Conservation (phyloP, 192 early-diverging fungal genomes). For the Podila verticillata region DNA sequence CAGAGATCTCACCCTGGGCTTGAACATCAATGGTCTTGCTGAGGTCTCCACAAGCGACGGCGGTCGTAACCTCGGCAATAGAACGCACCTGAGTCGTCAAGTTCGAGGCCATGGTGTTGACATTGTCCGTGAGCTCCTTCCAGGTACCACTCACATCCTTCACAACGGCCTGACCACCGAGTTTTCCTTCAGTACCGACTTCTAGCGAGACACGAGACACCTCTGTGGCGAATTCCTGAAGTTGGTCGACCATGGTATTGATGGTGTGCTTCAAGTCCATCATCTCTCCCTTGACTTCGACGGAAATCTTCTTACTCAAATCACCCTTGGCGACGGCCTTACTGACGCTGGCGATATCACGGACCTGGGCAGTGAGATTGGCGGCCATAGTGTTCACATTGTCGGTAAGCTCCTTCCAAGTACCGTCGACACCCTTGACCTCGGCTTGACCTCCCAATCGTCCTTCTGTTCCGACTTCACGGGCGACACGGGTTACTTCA, state of each 20-base stretch:
- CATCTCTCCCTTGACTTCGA: conserved; percentile 71
- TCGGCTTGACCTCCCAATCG: conserved; percentile 61
- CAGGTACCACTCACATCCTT: conserved; percentile 66
- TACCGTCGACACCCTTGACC: conserved; percentile 61
- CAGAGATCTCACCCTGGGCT: conserved; percentile 64
- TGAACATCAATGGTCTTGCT: conserved; percentile 57
- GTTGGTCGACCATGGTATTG: conserved; percentile 74
- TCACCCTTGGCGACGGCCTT: no score
- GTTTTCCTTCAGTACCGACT: conserved; percentile 63
- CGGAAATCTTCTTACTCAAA: conserved; percentile 65
- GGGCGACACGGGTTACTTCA: conserved; percentile 69
- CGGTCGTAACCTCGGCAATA: conserved; percentile 65
- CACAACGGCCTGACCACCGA: conserved; percentile 57
- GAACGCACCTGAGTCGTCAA: conserved; percentile 65
- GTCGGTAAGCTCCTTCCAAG: no score
- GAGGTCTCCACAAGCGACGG: conserved; percentile 67
- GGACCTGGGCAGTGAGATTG: conserved; percentile 71
- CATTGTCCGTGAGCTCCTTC: conserved; percentile 69
- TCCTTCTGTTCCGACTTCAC: conserved; percentile 71
- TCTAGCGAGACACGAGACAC: conserved; percentile 60
- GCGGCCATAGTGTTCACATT: conserved; percentile 74
- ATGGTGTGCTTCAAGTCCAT: conserved; percentile 70
- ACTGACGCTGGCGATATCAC: no score
- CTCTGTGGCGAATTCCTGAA: conserved; percentile 64
- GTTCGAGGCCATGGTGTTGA: conserved; percentile 73